Conservation (phyloP, 768 basidiomycete genomes). For the Melanogaster broomeanus region DNA sequence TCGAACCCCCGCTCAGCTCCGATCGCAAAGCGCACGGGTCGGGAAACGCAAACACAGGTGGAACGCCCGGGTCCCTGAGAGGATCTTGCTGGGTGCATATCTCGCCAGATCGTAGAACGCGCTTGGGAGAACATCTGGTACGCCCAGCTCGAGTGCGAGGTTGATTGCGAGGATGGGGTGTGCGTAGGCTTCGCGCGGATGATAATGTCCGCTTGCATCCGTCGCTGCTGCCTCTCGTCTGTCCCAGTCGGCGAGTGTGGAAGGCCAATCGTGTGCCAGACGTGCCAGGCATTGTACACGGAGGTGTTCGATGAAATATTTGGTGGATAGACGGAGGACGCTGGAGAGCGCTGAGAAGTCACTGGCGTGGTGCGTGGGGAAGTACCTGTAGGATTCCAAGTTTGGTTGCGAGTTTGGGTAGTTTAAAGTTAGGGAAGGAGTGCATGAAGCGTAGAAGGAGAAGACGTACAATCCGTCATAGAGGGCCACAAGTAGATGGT, state of each 20-base stretch:
- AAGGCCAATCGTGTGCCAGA: constrained; percentile 66
- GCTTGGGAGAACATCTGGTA: constrained; percentile 60
- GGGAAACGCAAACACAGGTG: constrained; percentile 29
- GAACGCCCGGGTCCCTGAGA: constrained; percentile 47
- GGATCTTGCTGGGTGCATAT: constrained; percentile 70
- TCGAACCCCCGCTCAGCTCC: not conserved
- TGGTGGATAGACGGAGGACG: constrained; percentile 70
- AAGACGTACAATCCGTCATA: constrained; percentile 75
- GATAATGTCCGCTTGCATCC: constrained; percentile 52
- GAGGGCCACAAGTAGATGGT: constrained; percentile 64
- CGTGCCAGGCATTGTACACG: constrained; percentile 60
- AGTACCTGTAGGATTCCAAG: constrained; percentile 46
- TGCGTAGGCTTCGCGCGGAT: constrained; percentile 56
- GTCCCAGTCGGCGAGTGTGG: constrained; percentile 70
- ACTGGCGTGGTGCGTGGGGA: constrained; percentile 45
- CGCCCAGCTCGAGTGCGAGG: constrained; percentile 63
- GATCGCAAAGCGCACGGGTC: constrained; percentile 14
- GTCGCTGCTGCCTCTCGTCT: constrained; percentile 57
- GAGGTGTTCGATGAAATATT: constrained; percentile 74
- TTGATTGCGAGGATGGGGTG: constrained; percentile 74
- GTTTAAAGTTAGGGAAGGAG: not conserved
- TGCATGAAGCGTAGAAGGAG: not conserved
- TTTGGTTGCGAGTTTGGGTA: not conserved
- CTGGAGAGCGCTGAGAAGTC: constrained; percentile 63
- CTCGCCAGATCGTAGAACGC: constrained; percentile 77